Conservation (phyloP, 2,329 filamentous ascomycete genomes). For the Monosporascus sp. region DNA sequence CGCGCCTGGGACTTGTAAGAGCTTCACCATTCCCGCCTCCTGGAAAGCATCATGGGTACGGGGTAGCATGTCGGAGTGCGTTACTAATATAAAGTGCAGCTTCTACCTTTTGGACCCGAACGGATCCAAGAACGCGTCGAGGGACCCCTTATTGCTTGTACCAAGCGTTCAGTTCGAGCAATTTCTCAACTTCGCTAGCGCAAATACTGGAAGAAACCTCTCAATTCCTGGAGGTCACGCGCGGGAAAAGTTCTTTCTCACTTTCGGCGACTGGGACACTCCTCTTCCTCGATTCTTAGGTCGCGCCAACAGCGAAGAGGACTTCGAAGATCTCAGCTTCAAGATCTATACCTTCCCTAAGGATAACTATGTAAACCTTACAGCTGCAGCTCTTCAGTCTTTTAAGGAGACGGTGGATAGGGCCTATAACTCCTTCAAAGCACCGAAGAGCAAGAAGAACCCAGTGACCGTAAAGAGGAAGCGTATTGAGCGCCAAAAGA, state of each 20-base stretch:
- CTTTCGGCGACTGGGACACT: constrained; percentile 56
- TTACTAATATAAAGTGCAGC: constrained; percentile 32
- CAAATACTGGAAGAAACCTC: constrained; percentile 47
- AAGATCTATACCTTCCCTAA: constrained; percentile 32
- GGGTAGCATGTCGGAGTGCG: not conserved
- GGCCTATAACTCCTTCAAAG: constrained; percentile 44
- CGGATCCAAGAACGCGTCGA: not conserved
- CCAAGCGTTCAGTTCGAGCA: constrained; percentile 59
- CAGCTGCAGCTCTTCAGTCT: constrained; percentile 33
- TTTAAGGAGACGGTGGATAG: constrained; percentile 53
- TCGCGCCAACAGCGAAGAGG: constrained; percentile 41
- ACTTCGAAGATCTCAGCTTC: constrained; percentile 24
- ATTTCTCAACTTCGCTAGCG: constrained; percentile 63
- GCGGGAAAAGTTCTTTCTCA: constrained; percentile 52
- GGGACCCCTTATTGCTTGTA: constrained; percentile 60
- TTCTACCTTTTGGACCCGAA: constrained; percentile 45
- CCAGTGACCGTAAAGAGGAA: constrained; percentile 40
- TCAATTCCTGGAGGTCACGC: constrained; percentile 51
- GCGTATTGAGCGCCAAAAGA: constrained; percentile 43
- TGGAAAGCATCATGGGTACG: not conserved
- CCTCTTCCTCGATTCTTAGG: constrained; percentile 67
- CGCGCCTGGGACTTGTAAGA: constrained; percentile 73
- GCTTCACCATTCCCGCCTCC: constrained; percentile 11
- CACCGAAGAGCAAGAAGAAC: constrained; percentile 37
- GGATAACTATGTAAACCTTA: constrained; percentile 31